A percentile compares a stretch with the other conserved stretches of the same genome.
phyloP scores from a whole-genome alignment of 768 basidiomycete genomes.

The Chlorophyllum brunneum region DNA sequence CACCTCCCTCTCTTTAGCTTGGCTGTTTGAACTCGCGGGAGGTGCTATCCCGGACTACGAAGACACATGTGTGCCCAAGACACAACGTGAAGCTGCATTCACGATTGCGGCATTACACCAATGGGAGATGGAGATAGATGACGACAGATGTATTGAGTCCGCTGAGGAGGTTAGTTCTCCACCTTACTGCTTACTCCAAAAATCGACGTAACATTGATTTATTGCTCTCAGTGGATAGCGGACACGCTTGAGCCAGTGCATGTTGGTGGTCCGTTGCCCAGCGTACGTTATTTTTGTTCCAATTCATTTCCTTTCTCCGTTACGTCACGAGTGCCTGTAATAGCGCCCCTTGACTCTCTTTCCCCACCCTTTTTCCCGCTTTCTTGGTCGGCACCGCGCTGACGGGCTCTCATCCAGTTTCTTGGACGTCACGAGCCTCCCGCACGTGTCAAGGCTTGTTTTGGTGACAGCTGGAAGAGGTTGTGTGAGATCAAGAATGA shows the following conservation, averaged over 20 bases:
- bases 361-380: no score
- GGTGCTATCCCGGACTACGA: constrained; percentile 75
- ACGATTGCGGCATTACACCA: constrained; percentile 90
- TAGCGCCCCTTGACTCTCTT: no score
- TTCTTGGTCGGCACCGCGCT: no score
- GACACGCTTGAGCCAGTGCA: constrained; percentile 68
- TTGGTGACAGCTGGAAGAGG: constrained; percentile 71
- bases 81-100: constrained; percentile 76
- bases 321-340: not conserved
- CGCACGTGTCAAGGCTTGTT: constrained; percentile 59
- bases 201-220: constrained; percentile 12
- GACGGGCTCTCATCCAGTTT: constrained; percentile 66
- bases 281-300: constrained; percentile 45
- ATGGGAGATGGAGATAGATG: constrained; percentile 83
- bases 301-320: constrained; percentile 1
- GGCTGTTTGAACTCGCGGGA: constrained; percentile 89
- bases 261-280: constrained; percentile 79
- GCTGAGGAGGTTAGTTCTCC: constrained; percentile 65
- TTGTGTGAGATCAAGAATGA: constrained; percentile 65
- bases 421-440: constrained; percentile 68
- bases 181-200: constrained; percentile 1
- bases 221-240: constrained; percentile 63
- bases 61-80: constrained; percentile 69
- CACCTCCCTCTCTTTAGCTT: no score
- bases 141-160: constrained; percentile 74